Evolutionary conservation across 2,329 filamentous ascomycete genomes (phyloP), one percentile per base, ranked within the genome.

Genomic region (Triangularia setosa): DNA sequence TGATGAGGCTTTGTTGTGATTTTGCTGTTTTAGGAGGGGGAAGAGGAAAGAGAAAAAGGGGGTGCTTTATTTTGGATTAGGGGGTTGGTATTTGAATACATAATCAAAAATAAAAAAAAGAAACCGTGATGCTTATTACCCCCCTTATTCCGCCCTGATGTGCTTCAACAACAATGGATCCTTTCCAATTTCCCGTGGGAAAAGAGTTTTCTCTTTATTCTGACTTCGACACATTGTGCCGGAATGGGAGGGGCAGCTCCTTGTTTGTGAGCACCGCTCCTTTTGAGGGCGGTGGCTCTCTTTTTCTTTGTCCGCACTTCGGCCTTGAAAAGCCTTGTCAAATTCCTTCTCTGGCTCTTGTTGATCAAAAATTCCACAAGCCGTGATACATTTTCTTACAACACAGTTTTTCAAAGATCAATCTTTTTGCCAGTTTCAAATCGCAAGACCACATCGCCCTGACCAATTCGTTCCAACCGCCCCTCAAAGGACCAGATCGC

Each of bases 1-100:
- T 72, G 84, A 90, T 62, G 4, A 16, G 23, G 14, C 8, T 14
- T 28, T 55, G 24, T 24, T 54, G n/a, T 52, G 44, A 52, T 52
- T 24, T 18, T 24, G 21, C 44, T 33, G 30, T 33, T 33, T 33
- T 33, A 9, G 30, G 30, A 12, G 6, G 11, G 30, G 30, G 6
- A 28, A n/a, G n/a, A n/a, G 27, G 27, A 28, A 28, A 28, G 27
- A 9, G 27, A 9, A 28, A 4, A 9, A 28, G 27, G 27, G n/a
- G n/a, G n/a, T n/a, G n/a, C n/a, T n/a, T n/a, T n/a, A n/a, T n/a
- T 9, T 28, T 4, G 27, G 9, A 28, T 4, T 28, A 28, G 9
- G 27, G 27, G 27, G 27, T 30, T 30, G 27, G 30, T 12, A 4
- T 35, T 35, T 7, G 30, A 44, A 44, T 18, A 44, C 35, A 44